Evolutionary conservation across 306 rosid species (phyloP).

Genomic region (Rosa multiflora): DNA sequence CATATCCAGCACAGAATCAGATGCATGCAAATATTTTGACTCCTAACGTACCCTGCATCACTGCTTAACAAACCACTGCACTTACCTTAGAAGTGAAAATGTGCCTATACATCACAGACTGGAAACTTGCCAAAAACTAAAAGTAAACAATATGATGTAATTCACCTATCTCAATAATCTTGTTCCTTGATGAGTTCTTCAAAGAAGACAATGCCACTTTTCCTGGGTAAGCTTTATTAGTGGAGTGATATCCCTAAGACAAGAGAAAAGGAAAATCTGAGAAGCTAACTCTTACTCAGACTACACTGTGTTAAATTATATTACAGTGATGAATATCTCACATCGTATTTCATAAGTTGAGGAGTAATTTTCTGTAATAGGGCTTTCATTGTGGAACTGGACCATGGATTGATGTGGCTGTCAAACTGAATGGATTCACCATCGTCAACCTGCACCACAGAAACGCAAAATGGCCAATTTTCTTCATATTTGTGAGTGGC

Average conservation of each 20-base stretch:
- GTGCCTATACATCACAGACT: not conserved
- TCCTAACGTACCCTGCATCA: not conserved
- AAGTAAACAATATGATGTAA: slow-evolving; percentile 9
- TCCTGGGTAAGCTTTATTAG: slow-evolving; percentile 64
- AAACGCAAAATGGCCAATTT: slow-evolving; percentile 13
- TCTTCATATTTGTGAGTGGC: not conserved
- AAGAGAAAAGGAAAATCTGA: slow-evolving; percentile 6
- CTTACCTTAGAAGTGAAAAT: not conserved
- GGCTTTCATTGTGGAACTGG: slow-evolving; percentile 46
- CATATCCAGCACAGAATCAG: not conserved
- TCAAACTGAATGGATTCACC: slow-evolving; percentile 27
- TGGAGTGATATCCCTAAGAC: slow-evolving; percentile 72
- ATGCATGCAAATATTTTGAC: not conserved
- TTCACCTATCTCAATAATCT: slow-evolving; percentile 74
- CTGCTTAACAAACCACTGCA: not conserved
- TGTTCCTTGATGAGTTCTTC: slow-evolving; percentile 81
- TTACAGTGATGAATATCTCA: slow-evolving; percentile 35
- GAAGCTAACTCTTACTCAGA: slow-evolving; percentile 18
- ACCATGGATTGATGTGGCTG: slow-evolving; percentile 73
- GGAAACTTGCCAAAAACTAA: not conserved
- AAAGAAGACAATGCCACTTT: slow-evolving; percentile 60
- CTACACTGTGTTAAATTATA: slow-evolving; percentile 9
- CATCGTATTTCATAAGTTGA: slow-evolving; percentile 52
- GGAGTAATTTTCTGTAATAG: slow-evolving; percentile 53
- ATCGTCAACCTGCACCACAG: slow-evolving; percentile 48